Percentiles rank a stretch among this genome's conserved stretches.
Conservation (phyloP, 2,329 filamentous ascomycete genomes). For the Paracamarosporium sp. region DNA sequence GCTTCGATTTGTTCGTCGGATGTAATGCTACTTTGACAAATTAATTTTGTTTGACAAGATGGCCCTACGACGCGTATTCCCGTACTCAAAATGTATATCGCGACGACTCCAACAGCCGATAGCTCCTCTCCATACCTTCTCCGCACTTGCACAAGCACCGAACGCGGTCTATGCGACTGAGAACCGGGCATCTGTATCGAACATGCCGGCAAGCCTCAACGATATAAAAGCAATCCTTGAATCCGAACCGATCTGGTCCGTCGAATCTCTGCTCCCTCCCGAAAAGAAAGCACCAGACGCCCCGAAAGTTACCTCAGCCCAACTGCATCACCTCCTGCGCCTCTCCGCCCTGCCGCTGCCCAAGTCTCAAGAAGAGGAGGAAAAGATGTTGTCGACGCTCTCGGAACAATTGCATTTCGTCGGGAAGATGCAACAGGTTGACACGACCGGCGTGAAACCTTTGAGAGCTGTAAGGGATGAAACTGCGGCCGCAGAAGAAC, state of each 20-base stretch:
- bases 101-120: neutral
- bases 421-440: constrained; percentile 79
- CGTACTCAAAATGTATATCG: neutral
- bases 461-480: constrained; percentile 84
- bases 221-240: constrained; percentile 55
- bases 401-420: constrained; percentile 89
- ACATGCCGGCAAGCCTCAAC: constrained; percentile 19
- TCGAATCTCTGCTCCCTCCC: constrained; percentile 72
- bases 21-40: too few species aligned
- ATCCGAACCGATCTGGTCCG: constrained; percentile 81
- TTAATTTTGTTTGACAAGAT: too few species aligned
- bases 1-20: neutral
- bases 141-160: neutral
- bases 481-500: constrained; percentile 62
- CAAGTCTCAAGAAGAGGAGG: constrained; percentile 66
- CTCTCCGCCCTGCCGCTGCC: constrained; percentile 87
- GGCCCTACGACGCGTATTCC: neutral
- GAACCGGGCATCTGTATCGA: neutral
- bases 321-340: constrained; percentile 83
- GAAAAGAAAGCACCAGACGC: constrained; percentile 34
- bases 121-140: constrained; percentile 9
- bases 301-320: constrained; percentile 64
- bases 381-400: constrained; percentile 75
- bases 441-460: constrained; percentile 75
- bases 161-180: neutral